A percentile compares a stretch with the other conserved stretches of the same genome.
Evolutionary conservation across 1,284 basidiomycete genomes (phyloP).

Genomic region (Rhodotorula glutinis): DNA sequence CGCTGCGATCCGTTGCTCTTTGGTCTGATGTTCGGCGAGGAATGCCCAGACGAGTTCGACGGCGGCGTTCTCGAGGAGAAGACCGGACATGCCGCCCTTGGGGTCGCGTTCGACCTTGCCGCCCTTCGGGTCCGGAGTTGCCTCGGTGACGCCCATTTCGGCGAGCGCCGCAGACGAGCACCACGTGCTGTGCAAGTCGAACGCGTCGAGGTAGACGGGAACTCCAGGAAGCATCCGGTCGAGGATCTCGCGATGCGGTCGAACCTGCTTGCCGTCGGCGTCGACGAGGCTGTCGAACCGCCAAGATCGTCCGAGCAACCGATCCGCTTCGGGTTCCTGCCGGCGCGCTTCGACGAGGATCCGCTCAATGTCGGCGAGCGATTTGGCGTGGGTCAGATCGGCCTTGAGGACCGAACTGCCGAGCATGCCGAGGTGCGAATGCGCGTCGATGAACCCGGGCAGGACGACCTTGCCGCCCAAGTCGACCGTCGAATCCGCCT

Average conservation of each 20-base stretch:
- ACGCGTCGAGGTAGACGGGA: constrained; percentile 44
- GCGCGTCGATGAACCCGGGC: constrained; percentile 44
- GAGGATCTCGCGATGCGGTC: too few relatives aligned
- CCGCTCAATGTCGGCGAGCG: constrained; percentile 33
- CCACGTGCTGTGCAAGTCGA: constrained; percentile 44
- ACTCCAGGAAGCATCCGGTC: constrained; percentile 21
- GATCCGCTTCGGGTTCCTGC: constrained; percentile 1
- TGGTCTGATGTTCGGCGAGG: too few relatives aligned
- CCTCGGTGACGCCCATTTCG: constrained; percentile 35
- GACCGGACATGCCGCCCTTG: too few relatives aligned
- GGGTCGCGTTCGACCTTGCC: too few relatives aligned
- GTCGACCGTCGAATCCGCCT: too few relatives aligned
- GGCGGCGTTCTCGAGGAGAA: too few relatives aligned
- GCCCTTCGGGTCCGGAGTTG: too few relatives aligned
- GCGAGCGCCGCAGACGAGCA: constrained; percentile 41
- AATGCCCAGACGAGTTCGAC: too few relatives aligned
- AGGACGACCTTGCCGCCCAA: constrained; percentile 22
- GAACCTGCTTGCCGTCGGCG: too few relatives aligned
- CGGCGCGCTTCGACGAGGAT: constrained; percentile 38
- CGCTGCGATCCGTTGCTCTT: too few relatives aligned
- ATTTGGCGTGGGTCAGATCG: constrained; percentile 14
- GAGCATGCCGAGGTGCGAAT: constrained; percentile 43
- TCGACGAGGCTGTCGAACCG: too few relatives aligned
- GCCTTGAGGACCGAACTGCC: constrained; percentile 39
- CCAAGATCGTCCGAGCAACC: too few relatives aligned